Evolutionary conservation across 495 filamentous ascomycete genomes (phyloP).

Genomic region (Mycothermus thermophilus): DNA sequence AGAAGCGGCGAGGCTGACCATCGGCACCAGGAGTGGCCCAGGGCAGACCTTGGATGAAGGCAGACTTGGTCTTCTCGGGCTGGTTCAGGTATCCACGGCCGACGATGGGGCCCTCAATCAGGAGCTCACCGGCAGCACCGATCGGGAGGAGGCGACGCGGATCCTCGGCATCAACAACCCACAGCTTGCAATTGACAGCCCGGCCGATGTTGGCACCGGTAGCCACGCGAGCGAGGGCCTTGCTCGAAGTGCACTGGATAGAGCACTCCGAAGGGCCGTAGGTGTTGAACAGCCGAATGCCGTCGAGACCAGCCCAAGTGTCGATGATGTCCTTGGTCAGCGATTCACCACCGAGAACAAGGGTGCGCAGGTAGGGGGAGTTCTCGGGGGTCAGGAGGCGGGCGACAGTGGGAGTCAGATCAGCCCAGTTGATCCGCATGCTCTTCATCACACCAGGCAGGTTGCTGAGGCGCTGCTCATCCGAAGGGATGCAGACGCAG

Average conservation of each 20-base stretch:
- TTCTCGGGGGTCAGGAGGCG: slow-evolving; percentile 15
- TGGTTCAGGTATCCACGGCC: slow-evolving; percentile 32
- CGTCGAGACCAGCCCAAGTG: slow-evolving; percentile 19
- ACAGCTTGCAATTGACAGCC: slow-evolving; percentile 29
- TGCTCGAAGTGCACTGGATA: slow-evolving; percentile 12
- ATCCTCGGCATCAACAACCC: slow-evolving; percentile 42
- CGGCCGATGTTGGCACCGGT: slow-evolving; percentile 31
- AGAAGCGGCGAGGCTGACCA: slow-evolving; percentile 21
- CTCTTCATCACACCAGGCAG: slow-evolving; percentile 15
- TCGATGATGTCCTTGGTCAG: slow-evolving; percentile 12
- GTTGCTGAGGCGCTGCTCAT: slow-evolving; percentile 18
- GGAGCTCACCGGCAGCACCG: slow-evolving; percentile 32
- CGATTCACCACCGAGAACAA: slow-evolving; percentile 16
- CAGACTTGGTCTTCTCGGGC: slow-evolving; percentile 18
- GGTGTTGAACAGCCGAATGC: slow-evolving; percentile 24
- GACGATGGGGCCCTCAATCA: slow-evolving; percentile 30
- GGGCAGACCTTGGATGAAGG: slow-evolving; percentile 19
- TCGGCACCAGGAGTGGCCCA: slow-evolving; percentile 1
- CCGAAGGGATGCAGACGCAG: slow-evolving; percentile 28
- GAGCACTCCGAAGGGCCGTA: slow-evolving; percentile 19
- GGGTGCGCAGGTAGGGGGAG: slow-evolving; percentile 10
- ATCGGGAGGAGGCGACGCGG: slow-evolving; percentile 35
- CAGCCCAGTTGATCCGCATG: slow-evolving; percentile 15
- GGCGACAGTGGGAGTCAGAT: slow-evolving; percentile 38
- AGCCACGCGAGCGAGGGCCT: slow-evolving; percentile 12